Evolutionary conservation across 192 early-diverging fungal genomes (phyloP).

Genomic region (Linnemannia exigua): DNA sequence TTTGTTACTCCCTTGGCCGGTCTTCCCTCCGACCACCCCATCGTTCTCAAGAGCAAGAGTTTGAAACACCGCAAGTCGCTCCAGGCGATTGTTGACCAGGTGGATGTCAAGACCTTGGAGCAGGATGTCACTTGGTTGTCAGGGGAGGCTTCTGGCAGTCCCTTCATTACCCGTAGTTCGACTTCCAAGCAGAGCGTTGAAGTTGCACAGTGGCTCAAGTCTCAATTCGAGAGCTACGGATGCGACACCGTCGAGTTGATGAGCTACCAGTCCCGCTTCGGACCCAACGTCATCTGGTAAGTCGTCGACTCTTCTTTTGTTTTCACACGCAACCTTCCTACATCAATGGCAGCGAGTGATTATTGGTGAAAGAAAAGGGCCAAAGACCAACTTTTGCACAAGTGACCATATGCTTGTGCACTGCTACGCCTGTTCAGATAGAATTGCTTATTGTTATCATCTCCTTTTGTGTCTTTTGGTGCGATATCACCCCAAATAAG

Average conservation of each 20-base stretch:
- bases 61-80: slow-evolving; percentile 43
- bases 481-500: slow-evolving; percentile 19
- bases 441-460: background rate
- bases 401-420: background rate
- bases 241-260: slow-evolving; percentile 58
- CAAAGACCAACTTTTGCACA: background rate
- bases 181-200: slow-evolving; percentile 46
- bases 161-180: slow-evolving; percentile 52
- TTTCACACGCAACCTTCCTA: background rate
- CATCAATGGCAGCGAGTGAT: background rate
- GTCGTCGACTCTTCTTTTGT: background rate
- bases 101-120: slow-evolving; percentile 50
- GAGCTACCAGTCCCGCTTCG: slow-evolving; percentile 45
- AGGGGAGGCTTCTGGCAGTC: slow-evolving; percentile 53
- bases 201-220: slow-evolving; percentile 57
- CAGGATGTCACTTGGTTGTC: slow-evolving; percentile 60
- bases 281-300: slow-evolving; percentile 63
- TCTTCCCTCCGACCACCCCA: slow-evolving; percentile 50
- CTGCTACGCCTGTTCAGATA: background rate
- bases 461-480: background rate
- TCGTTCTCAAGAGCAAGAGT: slow-evolving; percentile 33
- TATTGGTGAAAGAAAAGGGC: background rate
- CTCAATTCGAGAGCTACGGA: slow-evolving; percentile 55
- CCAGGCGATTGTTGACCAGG: slow-evolving; percentile 48
- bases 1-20: slow-evolving; percentile 29